Base-by-base conservation (phyloP, 2,329 filamentous ascomycete species). In the Magnaporthiopsis incrustans region DNA sequence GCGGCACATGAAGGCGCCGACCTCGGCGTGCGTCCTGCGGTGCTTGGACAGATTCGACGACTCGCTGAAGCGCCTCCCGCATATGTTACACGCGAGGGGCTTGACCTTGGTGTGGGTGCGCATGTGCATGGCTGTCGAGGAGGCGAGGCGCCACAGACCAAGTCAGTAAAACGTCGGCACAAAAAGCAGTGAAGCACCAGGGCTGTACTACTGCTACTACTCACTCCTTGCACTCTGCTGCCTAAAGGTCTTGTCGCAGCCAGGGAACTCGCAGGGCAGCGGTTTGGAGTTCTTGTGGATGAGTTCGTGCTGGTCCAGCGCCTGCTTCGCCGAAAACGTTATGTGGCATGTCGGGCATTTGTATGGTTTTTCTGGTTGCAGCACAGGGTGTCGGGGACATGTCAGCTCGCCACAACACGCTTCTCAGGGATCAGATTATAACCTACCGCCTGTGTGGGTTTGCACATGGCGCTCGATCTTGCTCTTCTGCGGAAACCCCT, bases 1-100 rank as follows among this genome's bases (percentile, higher is more conserved):
- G 0, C 68, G 65, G 67, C 85, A 88, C 30, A 76, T 74, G 69
- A 81, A 81, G 50, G 78, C 77, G 7, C 82, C 82, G 64, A 79
- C 80, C 44, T 79, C 75, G 18, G 82, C 81, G 68, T 89, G 86
- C 10, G 81, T 89, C 67, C 85, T 84, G 61, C 82, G 81, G 70
- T 89, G 86, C 68, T 89, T 89, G 62, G 85, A 85, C 25, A 89
- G 75, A 68, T 89, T 89, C 4, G 85, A 88, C 0, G 85, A 88
- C 71, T 89, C 85, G 66, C 83, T 81, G 70, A 89, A 89, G 12
- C 74, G 75, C 69, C 85, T 86, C 59, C 78, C 79, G 68, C 86
- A 89, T 33, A 82, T 76, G 1, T 83, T 79, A 67, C 86, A 89
- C 59, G 77, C 73, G 0, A 89, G 74, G 0, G 86, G 86, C 70